Conservation (phyloP, 2,329 filamentous ascomycete genomes). For the Fusarium paranaense region DNA sequence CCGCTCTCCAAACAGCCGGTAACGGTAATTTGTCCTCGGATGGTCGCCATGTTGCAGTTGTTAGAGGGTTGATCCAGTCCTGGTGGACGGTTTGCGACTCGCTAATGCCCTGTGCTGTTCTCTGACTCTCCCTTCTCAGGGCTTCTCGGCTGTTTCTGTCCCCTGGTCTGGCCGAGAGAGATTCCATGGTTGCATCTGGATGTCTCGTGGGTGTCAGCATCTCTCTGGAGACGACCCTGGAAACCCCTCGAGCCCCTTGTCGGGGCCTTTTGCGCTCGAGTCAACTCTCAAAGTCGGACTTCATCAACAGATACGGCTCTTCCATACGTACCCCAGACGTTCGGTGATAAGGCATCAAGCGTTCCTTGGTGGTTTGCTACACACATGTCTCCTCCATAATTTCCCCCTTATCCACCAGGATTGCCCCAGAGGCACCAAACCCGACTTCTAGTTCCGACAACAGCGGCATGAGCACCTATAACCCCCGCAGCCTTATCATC, state of each 20-base stretch:
- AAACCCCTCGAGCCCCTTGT: conserved; percentile 3
- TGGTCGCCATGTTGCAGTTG: not conserved
- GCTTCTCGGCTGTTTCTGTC: not conserved
- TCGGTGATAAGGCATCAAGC: conserved; percentile 35
- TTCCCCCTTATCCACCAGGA: conserved; percentile 33
- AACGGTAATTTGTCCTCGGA: conserved; percentile 7
- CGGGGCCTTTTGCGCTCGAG: not conserved
- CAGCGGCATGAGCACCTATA: conserved; percentile 9
- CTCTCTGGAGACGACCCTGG: not conserved
- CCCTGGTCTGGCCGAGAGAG: not conserved
- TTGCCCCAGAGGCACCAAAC: conserved; percentile 12
- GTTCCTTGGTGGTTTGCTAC: conserved; percentile 5
- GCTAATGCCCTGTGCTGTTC: not conserved
- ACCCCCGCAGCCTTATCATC: conserved; percentile 33
- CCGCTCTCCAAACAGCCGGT: not conserved
- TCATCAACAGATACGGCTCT: conserved; percentile 4
- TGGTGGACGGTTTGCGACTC: not conserved
- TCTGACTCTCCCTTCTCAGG: not conserved
- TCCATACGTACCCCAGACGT: conserved; percentile 6
- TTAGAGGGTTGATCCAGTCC: not conserved
- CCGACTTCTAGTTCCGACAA: conserved; percentile 12
- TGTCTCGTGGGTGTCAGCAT: not conserved
- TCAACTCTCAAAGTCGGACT: not conserved
- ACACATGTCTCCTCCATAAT: conserved; percentile 30
- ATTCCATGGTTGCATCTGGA: conserved; percentile 9